phyloP scores from a whole-genome alignment of 2,329 filamentous ascomycete genomes.

The Neonectria magnoliae region DNA sequence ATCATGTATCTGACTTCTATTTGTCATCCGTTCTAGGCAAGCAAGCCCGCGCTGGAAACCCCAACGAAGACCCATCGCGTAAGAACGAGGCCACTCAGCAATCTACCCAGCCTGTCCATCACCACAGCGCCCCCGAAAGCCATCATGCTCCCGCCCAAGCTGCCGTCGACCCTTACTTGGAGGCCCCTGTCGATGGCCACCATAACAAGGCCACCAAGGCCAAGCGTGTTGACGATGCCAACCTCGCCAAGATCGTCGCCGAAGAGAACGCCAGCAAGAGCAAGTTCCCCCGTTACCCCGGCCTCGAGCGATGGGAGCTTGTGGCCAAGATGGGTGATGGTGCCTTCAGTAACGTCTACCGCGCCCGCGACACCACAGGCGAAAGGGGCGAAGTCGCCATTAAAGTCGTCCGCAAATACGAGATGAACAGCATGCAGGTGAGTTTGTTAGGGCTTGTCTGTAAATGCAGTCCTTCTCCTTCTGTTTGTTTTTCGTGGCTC shows the following conservation, averaged over 20 bases:
- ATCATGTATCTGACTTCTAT: not conserved
- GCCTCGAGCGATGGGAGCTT: constrained; percentile 74
- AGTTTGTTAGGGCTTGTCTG: constrained; percentile 56
- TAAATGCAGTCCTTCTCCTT: constrained; percentile 38
- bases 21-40: constrained; percentile 67
- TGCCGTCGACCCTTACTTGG: constrained; percentile 40
- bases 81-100: constrained; percentile 63
- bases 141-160: constrained; percentile 56
- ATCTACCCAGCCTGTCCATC: constrained; percentile 61
- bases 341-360: constrained; percentile 98
- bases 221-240: constrained; percentile 67
- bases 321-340: constrained; percentile 99
- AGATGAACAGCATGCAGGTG: constrained; percentile 99
- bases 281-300: constrained; percentile 76
- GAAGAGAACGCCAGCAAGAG: constrained; percentile 89
- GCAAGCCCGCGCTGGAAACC: constrained; percentile 78
- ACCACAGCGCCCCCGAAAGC: not conserved
- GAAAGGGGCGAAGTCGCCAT: constrained; percentile 87
- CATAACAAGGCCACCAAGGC: constrained; percentile 65
- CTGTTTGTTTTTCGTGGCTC: constrained; percentile 27
- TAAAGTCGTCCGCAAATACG: constrained; percentile 98
- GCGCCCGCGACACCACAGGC: constrained; percentile 79
- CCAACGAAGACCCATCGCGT: constrained; percentile 60
- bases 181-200: constrained; percentile 53
- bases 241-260: constrained; percentile 85